Evolutionary conservation across 2,329 filamentous ascomycete species (phyloP).

Genomic region (Trichoderma afroharzianum): DNA sequence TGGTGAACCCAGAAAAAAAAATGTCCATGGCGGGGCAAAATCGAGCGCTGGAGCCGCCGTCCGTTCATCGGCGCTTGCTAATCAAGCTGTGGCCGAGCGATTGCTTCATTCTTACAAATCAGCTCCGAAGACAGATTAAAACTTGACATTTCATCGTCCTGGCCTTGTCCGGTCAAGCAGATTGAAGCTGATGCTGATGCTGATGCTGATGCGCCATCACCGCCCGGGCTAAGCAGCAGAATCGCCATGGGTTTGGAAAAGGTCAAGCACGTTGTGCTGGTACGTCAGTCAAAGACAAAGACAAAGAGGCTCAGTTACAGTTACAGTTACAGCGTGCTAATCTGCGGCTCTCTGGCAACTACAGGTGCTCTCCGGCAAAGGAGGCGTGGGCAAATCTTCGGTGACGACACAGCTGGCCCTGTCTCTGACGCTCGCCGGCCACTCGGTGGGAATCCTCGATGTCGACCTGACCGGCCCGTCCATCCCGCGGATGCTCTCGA

Average conservation of each 20-base stretch:
- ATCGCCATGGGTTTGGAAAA: constrained; percentile 42
- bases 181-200: neutral
- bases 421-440: constrained; percentile 77
- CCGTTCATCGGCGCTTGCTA: constrained; percentile 20
- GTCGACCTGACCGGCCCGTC: constrained; percentile 95
- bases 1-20: neutral
- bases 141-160: neutral
- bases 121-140: neutral
- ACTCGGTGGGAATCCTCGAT: constrained; percentile 91
- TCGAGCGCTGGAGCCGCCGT: neutral
- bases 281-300: constrained; percentile 32
- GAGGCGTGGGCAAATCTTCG: constrained; percentile 95
- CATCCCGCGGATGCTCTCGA: constrained; percentile 89
- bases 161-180: neutral
- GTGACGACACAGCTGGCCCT: constrained; percentile 95
- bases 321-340: neutral
- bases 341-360: neutral
- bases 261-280: constrained; percentile 74
- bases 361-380: constrained; percentile 87
- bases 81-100: neutral
- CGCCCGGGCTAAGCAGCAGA: constrained; percentile 7
- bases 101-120: constrained; percentile 18
- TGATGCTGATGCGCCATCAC: neutral
- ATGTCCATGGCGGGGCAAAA: neutral
- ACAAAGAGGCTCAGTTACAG: neutral